A percentile compares a stretch with the other conserved stretches of the same genome.
phyloP scores from a whole-genome alignment of 2,329 filamentous ascomycete species.

The Nothophaeocryptopus gaeumannii region DNA sequence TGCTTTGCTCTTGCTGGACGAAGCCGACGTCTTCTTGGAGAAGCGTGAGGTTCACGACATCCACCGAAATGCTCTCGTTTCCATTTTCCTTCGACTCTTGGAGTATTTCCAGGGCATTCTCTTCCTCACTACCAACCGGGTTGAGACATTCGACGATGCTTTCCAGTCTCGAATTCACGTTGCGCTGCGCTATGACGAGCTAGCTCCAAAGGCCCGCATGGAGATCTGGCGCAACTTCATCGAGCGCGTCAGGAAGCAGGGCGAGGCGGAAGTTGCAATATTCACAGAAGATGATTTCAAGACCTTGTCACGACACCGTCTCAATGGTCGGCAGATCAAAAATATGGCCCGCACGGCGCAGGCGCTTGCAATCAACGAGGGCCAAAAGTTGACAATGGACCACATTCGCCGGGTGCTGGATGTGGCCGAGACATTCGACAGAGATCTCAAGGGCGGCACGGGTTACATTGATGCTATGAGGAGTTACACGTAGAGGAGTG shows the following conservation, averaged over 20 bases:
- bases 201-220: slow-evolving; percentile 69
- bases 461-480: slow-evolving; percentile 83
- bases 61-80: slow-evolving; percentile 79
- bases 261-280: slow-evolving; percentile 58
- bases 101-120: slow-evolving; percentile 92
- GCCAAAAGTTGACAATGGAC: slow-evolving; percentile 67
- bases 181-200: slow-evolving; percentile 73
- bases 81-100: slow-evolving; percentile 78
- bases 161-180: slow-evolving; percentile 88
- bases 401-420: slow-evolving; percentile 82
- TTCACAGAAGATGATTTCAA: slow-evolving; percentile 68
- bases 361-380: slow-evolving; percentile 74
- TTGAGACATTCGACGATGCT: slow-evolving; percentile 84
- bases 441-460: slow-evolving; percentile 75
- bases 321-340: slow-evolving; percentile 78
- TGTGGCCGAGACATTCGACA: slow-evolving; percentile 77
- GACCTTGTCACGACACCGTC: slow-evolving; percentile 62
- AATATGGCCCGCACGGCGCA: slow-evolving; percentile 82
- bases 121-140: slow-evolving; percentile 85
- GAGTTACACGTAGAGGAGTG: slow-evolving; percentile 57
- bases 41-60: slow-evolving; percentile 79
- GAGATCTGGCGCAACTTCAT: slow-evolving; percentile 84
- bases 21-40: slow-evolving; percentile 81
- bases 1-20: slow-evolving; percentile 78
- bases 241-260: slow-evolving; percentile 64